Percentiles rank a stretch among this genome's conserved stretches.
These are phyloP conservation scores for Volvariella volvacea DNA, from an alignment of 1,284 basidiomycete genomes.

Conservation along the genomic window DNA sequence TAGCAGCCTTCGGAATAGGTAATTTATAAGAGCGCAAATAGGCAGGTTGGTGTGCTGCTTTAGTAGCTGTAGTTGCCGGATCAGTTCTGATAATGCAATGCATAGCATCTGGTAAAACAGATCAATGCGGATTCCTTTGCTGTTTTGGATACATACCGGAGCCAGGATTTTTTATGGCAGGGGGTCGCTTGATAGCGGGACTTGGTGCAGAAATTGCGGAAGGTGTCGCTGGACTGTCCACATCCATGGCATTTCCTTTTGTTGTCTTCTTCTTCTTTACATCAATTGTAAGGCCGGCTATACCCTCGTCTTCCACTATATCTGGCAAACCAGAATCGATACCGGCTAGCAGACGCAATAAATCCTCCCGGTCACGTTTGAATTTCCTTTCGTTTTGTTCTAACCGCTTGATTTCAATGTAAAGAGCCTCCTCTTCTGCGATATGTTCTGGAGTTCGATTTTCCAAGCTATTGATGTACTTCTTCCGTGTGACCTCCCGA, in stretches of 20 bases:
- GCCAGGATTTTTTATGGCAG: conserved; percentile 46
- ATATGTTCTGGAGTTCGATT: conserved; percentile 85
- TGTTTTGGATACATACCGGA: conserved; percentile 37
- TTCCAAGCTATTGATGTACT: conserved; percentile 82
- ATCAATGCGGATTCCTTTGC: too few species aligned
- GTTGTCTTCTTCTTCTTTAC: conserved; percentile 39
- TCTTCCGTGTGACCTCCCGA: conserved; percentile 85
- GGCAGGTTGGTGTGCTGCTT: conserved; percentile 70
- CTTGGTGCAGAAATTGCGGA: conserved; percentile 35
- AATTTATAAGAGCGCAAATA: conserved; percentile 81
- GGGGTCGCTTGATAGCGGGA: conserved; percentile 40
- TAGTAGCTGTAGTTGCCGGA: conserved; percentile 51
- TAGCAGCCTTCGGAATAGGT: conserved; percentile 66
- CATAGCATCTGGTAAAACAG: conserved; percentile 44
- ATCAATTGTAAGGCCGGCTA: conserved; percentile 37
- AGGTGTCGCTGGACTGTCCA: conserved; percentile 53
- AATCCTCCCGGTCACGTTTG: conserved; percentile 84
- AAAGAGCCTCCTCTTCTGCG: conserved; percentile 93
- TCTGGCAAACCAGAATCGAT: conserved; percentile 80
- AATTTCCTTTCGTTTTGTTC: conserved; percentile 91
- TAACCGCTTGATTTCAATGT: conserved; percentile 88
- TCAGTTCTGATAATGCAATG: conserved; percentile 76
- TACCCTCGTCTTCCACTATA: conserved; percentile 57
- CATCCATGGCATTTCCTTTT: conserved; percentile 36
- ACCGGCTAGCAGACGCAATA: conserved; percentile 79